Base-by-base conservation (phyloP, 2,329 filamentous ascomycete genomes). In the Fusarium sp. region DNA sequence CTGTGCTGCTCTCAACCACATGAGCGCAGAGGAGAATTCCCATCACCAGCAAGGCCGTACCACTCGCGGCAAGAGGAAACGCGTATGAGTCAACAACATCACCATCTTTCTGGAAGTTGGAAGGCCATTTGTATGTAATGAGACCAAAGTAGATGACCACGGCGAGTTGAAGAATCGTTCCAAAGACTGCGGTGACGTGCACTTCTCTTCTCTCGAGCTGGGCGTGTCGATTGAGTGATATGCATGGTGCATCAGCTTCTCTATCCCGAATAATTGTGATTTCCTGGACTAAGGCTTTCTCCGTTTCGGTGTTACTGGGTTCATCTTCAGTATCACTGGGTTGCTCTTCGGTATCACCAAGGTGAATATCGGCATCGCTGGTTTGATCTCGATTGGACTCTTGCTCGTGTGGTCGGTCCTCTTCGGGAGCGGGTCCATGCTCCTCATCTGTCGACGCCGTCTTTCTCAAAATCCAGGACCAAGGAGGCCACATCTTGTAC, bases 1-100 rank as follows among this genome's bases (percentile, higher is more conserved):
- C 27, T 0, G 81, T 82, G 47, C 80, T 80, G 10, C 54, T 62
- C 24, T 83, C 79, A 4, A 84, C 78, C 2, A 83, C 78, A 52
- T 78, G 75, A 0, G 76, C 75, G 60, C 81, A 84, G 2, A 82
- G 40, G 0, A 81, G 40, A 42, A 83, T 72, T 27, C 27, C 0
- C 81, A 66, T 1, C 0, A 78, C 70, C 14, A 84, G 45, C 1
- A 80, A 1, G 0, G 79, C 0, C 0, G 81, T 83, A 3, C 82
- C 82, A 9, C 50, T 16, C 0, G 70, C 68, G 3, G 74, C 76
- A n/a, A 77, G 75, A 2, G 78, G 77, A 54, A 77, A 80, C 0
- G 81, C 77, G 35, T 80, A 79, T 3, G 5, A 8, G 0, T 64
- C 57, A 1, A 76, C 58, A 0, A 20, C 11, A 1, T 64, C 20